Percentiles rank a stretch among this genome's conserved stretches.
These are phyloP conservation scores for Fusarium nisikadoi DNA, from an alignment of 2,329 filamentous ascomycete species.

Conservation along the genomic window DNA sequence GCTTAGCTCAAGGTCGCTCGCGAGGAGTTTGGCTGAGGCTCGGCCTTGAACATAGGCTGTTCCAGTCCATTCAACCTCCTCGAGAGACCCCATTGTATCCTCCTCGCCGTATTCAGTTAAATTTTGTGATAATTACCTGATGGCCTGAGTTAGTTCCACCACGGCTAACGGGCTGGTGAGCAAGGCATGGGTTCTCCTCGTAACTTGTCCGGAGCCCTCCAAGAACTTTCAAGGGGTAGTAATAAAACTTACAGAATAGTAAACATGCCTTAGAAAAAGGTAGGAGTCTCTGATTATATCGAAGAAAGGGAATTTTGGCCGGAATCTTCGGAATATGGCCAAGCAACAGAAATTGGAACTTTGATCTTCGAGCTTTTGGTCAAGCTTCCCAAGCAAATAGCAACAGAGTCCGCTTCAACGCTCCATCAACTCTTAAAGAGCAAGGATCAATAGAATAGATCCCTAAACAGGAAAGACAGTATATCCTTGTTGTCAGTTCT, in stretches of 20 bases:
- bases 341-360: neutral
- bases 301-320: neutral
- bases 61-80: slow-evolving; percentile 4
- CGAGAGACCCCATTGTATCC: slow-evolving; percentile 16
- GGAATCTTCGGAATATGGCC: neutral
- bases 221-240: neutral
- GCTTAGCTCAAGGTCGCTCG: slow-evolving; percentile 49
- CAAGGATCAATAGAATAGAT: neutral
- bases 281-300: no score
- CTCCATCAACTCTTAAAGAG: neutral
- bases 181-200: neutral
- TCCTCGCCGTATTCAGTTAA: accelerated
- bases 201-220: neutral
- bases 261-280: neutral
- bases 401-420: no score
- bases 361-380: neutral
- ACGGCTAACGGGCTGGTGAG: neutral
- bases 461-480: neutral
- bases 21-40: slow-evolving; percentile 45
- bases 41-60: slow-evolving; percentile 39
- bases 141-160: neutral
- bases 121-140: neutral
- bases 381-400: no score
- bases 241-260: neutral
- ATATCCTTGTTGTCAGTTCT: slow-evolving; percentile 2